Percentiles rank a stretch among this genome's conserved stretches.
phyloP scores from a whole-genome alignment of 257 asterid species.

The Solanum piurae region DNA sequence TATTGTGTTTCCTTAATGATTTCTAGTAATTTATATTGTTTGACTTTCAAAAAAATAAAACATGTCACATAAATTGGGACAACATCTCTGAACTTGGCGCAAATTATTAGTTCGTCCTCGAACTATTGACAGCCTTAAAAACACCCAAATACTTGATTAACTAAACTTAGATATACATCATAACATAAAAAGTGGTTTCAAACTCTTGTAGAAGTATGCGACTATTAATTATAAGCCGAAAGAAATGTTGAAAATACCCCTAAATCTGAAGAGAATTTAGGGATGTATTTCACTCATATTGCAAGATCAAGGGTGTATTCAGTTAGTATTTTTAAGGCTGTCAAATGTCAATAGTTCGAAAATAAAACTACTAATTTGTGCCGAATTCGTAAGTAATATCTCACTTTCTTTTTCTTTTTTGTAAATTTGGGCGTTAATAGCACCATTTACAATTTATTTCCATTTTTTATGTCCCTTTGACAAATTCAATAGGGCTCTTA shows the following conservation, averaged over 20 bases:
- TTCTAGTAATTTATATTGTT: background rate
- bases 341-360: no score
- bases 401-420: background rate
- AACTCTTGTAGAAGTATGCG: no score
- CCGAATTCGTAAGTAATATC: background rate
- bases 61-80: no score
- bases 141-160: no score
- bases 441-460: background rate
- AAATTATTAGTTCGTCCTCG: background rate
- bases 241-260: background rate
- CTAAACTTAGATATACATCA: background rate
- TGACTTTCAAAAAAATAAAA: no score
- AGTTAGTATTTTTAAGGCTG: no score
- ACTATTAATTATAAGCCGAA: no score
- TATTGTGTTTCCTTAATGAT: background rate
- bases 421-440: background rate
- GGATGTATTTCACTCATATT: background rate
- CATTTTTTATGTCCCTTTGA: background rate
- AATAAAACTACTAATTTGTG: no score
- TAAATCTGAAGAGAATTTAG: no score
- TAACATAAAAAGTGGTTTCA: background rate
- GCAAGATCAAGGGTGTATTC: background rate
- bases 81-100: no score
- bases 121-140: no score
- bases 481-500: background rate